Conservation (phyloP, 768 basidiomycete species). For the Russula foetens region DNA sequence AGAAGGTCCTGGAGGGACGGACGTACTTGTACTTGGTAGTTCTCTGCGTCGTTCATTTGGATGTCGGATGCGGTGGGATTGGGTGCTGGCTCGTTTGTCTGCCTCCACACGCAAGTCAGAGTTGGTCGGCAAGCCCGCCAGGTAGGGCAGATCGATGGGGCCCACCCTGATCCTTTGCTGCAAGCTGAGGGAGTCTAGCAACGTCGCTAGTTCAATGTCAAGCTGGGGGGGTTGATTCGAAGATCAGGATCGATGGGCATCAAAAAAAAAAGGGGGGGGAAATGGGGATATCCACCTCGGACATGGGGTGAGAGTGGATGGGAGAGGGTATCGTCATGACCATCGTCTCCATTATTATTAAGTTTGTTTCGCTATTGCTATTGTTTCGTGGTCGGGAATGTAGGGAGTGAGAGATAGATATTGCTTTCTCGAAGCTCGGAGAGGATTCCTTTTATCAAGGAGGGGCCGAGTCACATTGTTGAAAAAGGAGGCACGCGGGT, state of each 20-base stretch:
- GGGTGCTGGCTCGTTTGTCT: slow-evolving; percentile 15
- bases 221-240: not conserved
- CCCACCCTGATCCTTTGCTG: slow-evolving; percentile 19
- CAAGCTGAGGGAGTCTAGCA: slow-evolving; percentile 18
- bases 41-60: slow-evolving; percentile 20
- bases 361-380: not conserved
- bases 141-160: not conserved
- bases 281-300: slow-evolving; percentile 3
- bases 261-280: too few species aligned
- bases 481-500: slow-evolving; percentile 2
- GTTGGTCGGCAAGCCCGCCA: not conserved
- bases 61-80: slow-evolving; percentile 14
- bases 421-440: not conserved
- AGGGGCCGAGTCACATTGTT: slow-evolving; percentile 2
- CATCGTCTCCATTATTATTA: slow-evolving; percentile 15
- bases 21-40: slow-evolving; percentile 8
- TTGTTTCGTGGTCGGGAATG: not conserved
- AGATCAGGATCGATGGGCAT: not conserved
- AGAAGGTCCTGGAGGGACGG: not conserved
- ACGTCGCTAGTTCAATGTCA: slow-evolving; percentile 15
- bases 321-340: slow-evolving; percentile 17
- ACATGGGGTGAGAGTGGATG: slow-evolving; percentile 11
- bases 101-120: slow-evolving; percentile 17
- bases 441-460: slow-evolving; percentile 5
- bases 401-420: not conserved